Evolutionary conservation across 2,329 filamentous ascomycete species (phyloP).

Genomic region (Nectriaceae sp.): DNA sequence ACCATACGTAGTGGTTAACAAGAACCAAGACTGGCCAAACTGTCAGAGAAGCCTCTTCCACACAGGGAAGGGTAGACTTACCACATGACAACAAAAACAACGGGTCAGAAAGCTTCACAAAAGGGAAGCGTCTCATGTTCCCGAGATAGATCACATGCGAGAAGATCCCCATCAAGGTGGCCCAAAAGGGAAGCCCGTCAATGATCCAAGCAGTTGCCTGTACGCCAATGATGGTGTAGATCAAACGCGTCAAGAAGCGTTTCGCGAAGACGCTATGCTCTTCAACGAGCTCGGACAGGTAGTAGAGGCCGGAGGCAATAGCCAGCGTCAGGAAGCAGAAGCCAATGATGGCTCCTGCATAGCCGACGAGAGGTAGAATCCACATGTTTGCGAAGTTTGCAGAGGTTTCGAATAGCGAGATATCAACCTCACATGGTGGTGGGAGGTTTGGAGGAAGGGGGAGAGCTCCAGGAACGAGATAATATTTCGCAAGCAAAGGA

Average conservation of each 20-base stretch:
- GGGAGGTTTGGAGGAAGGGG: constrained; percentile 8
- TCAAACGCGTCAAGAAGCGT: constrained; percentile 79
- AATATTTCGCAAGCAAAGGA: constrained; percentile 18
- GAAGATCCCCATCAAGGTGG: constrained; percentile 73
- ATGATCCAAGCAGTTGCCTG: constrained; percentile 76
- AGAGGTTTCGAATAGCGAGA: constrained; percentile 9
- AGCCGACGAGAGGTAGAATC: constrained; percentile 91
- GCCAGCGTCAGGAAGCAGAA: constrained; percentile 94
- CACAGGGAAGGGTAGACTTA: constrained; percentile 42
- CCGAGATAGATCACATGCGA: constrained; percentile 86
- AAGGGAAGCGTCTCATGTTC: constrained; percentile 74
- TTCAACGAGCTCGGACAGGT: constrained; percentile 96
- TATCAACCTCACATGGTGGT: constrained; percentile 27
- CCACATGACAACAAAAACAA: constrained; percentile 82
- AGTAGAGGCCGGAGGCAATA: constrained; percentile 97
- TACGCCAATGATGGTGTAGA: constrained; percentile 76
- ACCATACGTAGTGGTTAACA: constrained; percentile 93
- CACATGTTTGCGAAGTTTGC: constrained; percentile 66
- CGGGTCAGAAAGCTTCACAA: constrained; percentile 85
- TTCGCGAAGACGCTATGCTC: constrained; percentile 95
- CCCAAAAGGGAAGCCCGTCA: constrained; percentile 80
- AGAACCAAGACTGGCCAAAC: constrained; percentile 72
- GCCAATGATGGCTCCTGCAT: constrained; percentile 81
- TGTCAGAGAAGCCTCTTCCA: not conserved
- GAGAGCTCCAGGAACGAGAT: constrained; percentile 9